A percentile compares a stretch with the other conserved stretches of the same genome.
phyloP scores from a whole-genome alignment of 768 basidiomycete species.

The Boletus patriciae region DNA sequence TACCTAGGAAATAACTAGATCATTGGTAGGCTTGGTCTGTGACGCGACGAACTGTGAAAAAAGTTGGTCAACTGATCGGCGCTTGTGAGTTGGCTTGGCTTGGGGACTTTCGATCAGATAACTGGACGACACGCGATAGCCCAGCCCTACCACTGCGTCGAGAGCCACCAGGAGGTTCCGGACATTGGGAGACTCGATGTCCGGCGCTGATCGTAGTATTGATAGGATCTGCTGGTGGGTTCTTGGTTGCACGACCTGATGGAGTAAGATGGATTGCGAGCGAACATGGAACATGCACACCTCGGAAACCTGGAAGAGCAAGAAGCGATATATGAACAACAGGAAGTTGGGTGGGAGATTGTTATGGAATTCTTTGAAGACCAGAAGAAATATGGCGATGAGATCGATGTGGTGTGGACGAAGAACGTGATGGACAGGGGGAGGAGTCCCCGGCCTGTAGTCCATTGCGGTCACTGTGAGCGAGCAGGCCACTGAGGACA shows the following conservation, averaged over 20 bases:
- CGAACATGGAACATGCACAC: slow-evolving; percentile 31
- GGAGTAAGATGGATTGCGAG: slow-evolving; percentile 2
- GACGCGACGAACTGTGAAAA: slow-evolving; percentile 39
- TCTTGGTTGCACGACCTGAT: slow-evolving; percentile 64
- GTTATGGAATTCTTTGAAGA: slow-evolving; percentile 59
- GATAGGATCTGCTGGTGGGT: slow-evolving; percentile 50
- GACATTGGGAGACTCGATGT: slow-evolving; percentile 42
- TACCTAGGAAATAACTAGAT: slow-evolving; percentile 37
- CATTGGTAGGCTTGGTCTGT: neutral
- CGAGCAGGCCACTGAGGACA: neutral
- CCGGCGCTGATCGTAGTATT: slow-evolving; percentile 47
- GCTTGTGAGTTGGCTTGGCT: slow-evolving; percentile 53
- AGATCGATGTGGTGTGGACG: slow-evolving; percentile 77
- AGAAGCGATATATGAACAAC: slow-evolving; percentile 61
- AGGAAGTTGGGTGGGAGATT: slow-evolving; percentile 57
- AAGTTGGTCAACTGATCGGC: slow-evolving; percentile 65
- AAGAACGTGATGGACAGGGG: slow-evolving; percentile 65
- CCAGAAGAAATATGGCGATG: slow-evolving; percentile 58
- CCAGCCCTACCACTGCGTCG: slow-evolving; percentile 36
- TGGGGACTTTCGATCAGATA: slow-evolving; percentile 18
- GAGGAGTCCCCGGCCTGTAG: slow-evolving; percentile 45
- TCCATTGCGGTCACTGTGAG: slow-evolving; percentile 19
- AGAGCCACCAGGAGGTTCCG: slow-evolving; percentile 48
- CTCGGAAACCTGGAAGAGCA: slow-evolving; percentile 73
- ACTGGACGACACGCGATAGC: slow-evolving; percentile 10